Evolutionary conservation across 345 rosid genomes (phyloP), one percentile per base, ranked within the genome.

Genomic region (Hypericum perforatum): DNA sequence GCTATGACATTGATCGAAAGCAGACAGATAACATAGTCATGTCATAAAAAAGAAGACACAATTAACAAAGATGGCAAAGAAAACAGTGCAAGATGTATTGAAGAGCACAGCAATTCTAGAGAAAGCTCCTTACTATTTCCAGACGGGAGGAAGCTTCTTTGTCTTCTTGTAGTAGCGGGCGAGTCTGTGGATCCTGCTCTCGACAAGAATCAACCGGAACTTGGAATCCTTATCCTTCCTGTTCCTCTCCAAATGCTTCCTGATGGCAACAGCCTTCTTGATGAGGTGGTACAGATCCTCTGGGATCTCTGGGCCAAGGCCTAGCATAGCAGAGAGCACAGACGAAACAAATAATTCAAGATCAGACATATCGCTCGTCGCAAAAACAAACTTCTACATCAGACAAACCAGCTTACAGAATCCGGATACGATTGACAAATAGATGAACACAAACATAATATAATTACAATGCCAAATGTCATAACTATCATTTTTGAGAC

Each of bases 171-270:
- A 52, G 39, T 52, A 52, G 13, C 55, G 55, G 13, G 55, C 55
- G 6, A 52, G 41, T 3, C 55, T 32, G 55, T 52, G 55, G 15
- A 52, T 52, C 14, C 55, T 52, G 42, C 55, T 52, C 42, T 52
- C 55, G 6, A 52, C 55, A 5, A 52, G 39, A 52, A 52, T 52
- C 42, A 52, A 16, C 7, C 55, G n/a, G n/a, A 52, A 52, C 41
- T 52, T 52, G 41, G 55, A 52, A 7, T 52, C 55, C 42, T 52
- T 52, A 14, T 52, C 55, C 55, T 52, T 52, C 16, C 55, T 37
- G 55, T 52, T 52, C 55, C 55, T 52, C 55, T 52, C 55, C 55
- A 52, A 37, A 37, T 52, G 55, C 55, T 52, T 52, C 39, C 55
- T 32, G 39, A 52, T 52, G 3, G 55, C 55, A 52, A 52, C 55